Percentiles rank a stretch among this genome's conserved stretches.
These are phyloP conservation scores for Climacium dendroides DNA, from an alignment of 225 moss, liverwort and hornwort species.

Conservation along the genomic window DNA sequence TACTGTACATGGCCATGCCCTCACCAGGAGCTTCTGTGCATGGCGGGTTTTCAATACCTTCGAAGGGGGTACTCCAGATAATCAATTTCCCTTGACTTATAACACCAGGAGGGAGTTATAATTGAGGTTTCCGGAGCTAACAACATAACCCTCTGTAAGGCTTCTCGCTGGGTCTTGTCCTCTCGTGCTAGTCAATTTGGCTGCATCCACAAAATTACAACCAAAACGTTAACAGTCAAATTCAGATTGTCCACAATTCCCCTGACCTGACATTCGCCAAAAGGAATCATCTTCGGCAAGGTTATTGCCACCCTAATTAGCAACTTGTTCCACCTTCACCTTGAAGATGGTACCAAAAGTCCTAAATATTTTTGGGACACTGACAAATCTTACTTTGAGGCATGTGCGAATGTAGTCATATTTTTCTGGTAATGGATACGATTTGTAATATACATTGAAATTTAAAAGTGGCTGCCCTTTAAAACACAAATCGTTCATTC, in stretches of 20 bases:
- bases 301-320: not conserved
- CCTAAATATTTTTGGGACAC: not conserved
- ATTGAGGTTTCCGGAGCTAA: not conserved
- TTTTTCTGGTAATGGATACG: not conserved
- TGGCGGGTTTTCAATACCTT: not conserved
- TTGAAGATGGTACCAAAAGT: no score
- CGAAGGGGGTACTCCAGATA: not conserved
- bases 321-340: no score
- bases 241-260: not conserved
- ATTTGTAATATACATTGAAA: no score
- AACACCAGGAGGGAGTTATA: not conserved
- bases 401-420: not conserved
- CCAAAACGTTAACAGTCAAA: not conserved
- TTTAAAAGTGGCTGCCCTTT: no score
- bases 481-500: not conserved
- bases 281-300: not conserved
- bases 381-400: not conserved
- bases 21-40: not conserved
- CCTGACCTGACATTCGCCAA: no score
- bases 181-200: not conserved
- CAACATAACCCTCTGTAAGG: not conserved
- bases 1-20: not conserved
- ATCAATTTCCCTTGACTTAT: not conserved
- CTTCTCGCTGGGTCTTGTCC: not conserved
- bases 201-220: not conserved